Evolutionary conservation across 2,329 filamentous ascomycete species (phyloP).

Genomic region (Pyrenochaeta sp.): DNA sequence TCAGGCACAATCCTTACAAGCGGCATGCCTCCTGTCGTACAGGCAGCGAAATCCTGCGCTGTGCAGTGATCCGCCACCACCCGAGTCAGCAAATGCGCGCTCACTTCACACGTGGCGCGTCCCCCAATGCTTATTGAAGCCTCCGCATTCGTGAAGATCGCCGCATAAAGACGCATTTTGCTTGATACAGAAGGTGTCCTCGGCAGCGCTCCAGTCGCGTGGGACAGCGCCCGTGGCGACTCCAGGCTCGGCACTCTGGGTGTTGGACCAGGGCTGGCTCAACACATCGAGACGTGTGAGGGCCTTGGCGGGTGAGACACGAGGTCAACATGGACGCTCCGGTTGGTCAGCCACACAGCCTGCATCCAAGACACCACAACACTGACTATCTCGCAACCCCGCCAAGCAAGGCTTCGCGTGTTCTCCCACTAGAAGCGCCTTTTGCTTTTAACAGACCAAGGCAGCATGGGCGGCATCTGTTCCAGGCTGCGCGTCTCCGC

Average conservation of each 20-base stretch:
- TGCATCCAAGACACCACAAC: conserved; percentile 9
- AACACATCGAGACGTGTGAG: conserved; percentile 5
- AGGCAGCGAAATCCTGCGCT: background rate
- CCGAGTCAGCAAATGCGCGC: background rate
- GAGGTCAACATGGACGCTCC: conserved; percentile 1
- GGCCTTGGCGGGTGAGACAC: conserved; percentile 4
- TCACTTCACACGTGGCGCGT: conserved; percentile 14
- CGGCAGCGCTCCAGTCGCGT: conserved; percentile 3
- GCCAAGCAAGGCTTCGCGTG: conserved; percentile 25
- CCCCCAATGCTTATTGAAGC: conserved; percentile 12
- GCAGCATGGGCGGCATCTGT: conserved; percentile 23
- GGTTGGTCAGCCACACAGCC: conserved; percentile 10
- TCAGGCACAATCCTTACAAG: background rate
- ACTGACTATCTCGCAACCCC: conserved; percentile 5
- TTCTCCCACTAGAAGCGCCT: conserved; percentile 7
- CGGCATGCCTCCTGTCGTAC: background rate
- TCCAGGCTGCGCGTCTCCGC: conserved; percentile 27
- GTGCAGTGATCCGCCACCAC: background rate
- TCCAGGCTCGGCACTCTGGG: conserved; percentile 6
- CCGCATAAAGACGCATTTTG: background rate
- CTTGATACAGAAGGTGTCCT: conserved; percentile 23
- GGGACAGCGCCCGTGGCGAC: conserved; percentile 10
- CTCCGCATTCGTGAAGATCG: background rate
- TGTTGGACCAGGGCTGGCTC: conserved; percentile 13
- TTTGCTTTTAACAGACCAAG: conserved; percentile 24